Base-by-base conservation (phyloP, 2,329 filamentous ascomycete species). In the Aspergillus luchuensis region DNA sequence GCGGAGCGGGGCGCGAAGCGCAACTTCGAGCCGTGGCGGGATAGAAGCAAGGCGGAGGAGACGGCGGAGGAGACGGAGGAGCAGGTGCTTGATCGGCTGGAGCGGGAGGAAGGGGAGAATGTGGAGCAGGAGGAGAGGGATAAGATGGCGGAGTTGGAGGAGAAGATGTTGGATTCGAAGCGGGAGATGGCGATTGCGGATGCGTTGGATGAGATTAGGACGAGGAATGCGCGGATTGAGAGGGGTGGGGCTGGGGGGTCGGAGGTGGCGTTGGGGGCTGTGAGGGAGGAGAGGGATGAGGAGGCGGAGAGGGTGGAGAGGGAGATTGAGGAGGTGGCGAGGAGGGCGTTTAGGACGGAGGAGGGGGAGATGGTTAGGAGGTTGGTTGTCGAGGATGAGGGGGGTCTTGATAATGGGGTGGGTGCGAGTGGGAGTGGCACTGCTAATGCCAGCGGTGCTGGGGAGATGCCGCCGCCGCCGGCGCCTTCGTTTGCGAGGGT, bases 101-200 rank as follows among this genome's bases (percentile, higher is more conserved):
- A 97, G 79, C 78, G 82, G 43, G 91, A 96, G 72, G 89, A 89
- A 68, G 83, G 82, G 19, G 84, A 87, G 67, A 85, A 83, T 39
- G 82, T 84, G 56, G 82, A 85, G 66, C 80, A 88, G 66, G 85
- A 89, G 60, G 92, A 97, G 76, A 84, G 88, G 66, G 93, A 97
- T 75, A 91, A 92, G 21, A 99, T 99, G 96, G 90, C 90, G 59
- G 93, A 97, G 73, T 79, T 99, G 50, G 95, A 99, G 79, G 89
- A 90, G 64, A 98, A 98, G 80, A 97, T 94, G 58, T 80, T 90
- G 21, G 95, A 99, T 75, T 93, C 93, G 1, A 93, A 95, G 80
- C 85, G 90, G 43, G 95, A 99, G 78, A 99, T 99, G 93, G 91
- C 91, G 17, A 91, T 97, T 48, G 95, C 95, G 2, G 95, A 99